A percentile compares a stretch with the other conserved stretches of the same genome.
These are phyloP conservation scores for Corymbia maculata DNA, from an alignment of 345 rosid genomes.

Conservation along the genomic window DNA sequence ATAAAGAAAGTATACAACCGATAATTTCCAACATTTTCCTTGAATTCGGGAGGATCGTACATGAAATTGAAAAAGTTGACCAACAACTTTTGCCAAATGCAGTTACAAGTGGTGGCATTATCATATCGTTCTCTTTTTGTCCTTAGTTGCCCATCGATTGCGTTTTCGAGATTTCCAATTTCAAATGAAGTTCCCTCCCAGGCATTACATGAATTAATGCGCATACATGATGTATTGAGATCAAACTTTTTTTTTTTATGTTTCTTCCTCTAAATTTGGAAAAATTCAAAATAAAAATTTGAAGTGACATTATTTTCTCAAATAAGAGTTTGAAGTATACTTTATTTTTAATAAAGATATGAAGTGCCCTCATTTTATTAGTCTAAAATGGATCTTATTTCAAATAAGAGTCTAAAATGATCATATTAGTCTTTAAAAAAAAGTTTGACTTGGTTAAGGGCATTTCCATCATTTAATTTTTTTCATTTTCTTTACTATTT, in stretches of 20 bases:
- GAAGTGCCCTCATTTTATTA: background rate
- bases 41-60: background rate
- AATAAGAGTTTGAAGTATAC: background rate
- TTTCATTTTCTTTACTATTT: too few relatives aligned
- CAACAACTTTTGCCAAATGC: background rate
- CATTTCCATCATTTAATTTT: too few relatives aligned
- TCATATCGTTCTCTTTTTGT: background rate
- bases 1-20: background rate
- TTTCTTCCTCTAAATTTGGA: background rate
- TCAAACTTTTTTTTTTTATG: background rate
- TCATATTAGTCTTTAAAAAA: background rate
- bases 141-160: background rate
- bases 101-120: background rate
- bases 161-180: background rate
- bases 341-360: too few relatives aligned
- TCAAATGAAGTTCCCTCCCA: background rate
- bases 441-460: too few relatives aligned
- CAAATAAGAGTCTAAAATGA: too few relatives aligned
- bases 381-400: background rate
- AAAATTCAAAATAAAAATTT: too few relatives aligned
- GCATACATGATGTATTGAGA: background rate
- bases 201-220: background rate
- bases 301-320: background rate
- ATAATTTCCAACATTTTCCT: background rate
- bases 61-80: background rate